phyloP scores from a whole-genome alignment of 106 monocot species.

The Triglochin maritima region DNA sequence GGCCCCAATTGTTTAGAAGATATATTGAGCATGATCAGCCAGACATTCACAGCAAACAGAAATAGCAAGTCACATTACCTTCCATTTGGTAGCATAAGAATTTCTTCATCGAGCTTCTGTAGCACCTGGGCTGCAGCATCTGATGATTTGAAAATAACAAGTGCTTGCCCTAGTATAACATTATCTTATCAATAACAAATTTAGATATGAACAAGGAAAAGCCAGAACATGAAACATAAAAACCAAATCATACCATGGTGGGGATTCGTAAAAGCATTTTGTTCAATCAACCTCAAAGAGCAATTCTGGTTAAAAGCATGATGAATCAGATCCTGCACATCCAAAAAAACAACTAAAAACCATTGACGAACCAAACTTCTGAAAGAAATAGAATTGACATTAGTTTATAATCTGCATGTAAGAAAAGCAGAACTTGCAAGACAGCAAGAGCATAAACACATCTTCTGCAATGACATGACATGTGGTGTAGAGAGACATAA shows the following conservation, averaged over 20 bases:
- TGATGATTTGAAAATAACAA: slow-evolving; percentile 30
- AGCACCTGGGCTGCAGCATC: slow-evolving; percentile 36
- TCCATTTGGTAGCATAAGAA: slow-evolving; percentile 25
- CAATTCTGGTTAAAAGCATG: slow-evolving; percentile 10
- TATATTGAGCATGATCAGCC: too few relatives aligned
- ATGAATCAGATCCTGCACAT: slow-evolving; percentile 3
- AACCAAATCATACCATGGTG: slow-evolving; percentile 1
- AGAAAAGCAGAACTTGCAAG: too few relatives aligned
- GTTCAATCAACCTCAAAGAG: slow-evolving; percentile 9
- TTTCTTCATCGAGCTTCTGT: slow-evolving; percentile 34
- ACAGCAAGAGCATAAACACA: too few relatives aligned
- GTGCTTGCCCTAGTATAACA: slow-evolving; percentile 5
- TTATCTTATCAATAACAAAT: not conserved
- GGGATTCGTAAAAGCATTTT: slow-evolving; percentile 6
- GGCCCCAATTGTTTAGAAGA: too few relatives aligned
- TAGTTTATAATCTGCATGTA: too few relatives aligned
- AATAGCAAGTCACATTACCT: not conserved
- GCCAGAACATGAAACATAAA: not conserved
- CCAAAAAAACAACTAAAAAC: not conserved
- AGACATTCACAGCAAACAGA: not conserved
- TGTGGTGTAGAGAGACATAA: too few relatives aligned
- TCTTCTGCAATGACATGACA: too few relatives aligned
- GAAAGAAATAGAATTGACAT: too few relatives aligned
- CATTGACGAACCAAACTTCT: not conserved
- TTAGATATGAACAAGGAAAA: not conserved